Base-by-base conservation (phyloP, 176 grass and related monocot species). In the Eremochloa ophiuroides region DNA sequence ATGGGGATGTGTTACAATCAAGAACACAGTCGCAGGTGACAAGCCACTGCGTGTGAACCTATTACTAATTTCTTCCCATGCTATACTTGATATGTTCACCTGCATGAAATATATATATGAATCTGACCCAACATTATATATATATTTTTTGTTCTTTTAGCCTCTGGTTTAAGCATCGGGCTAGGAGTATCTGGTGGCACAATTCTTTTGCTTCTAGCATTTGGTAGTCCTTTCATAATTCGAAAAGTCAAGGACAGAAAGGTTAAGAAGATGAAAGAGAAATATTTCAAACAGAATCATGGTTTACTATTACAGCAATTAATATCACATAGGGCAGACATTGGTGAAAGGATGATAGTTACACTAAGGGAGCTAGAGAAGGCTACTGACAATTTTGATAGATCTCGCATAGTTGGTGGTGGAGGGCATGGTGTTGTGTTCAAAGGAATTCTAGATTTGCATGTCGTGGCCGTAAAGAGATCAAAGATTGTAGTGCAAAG, bases 391-490 rank as follows among this genome's bases (percentile, higher is more conserved):
- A 88, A 80, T 38, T 93, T 94, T 30, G 76, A 89, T 29, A 60
- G 17, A 42, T 34, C 69, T 59, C 87, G 46, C 15, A 69, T 77
- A 3, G 16, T 89, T 8, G 90, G 90, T 42, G 48, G 62, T 8
- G 84, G 87, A 0, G 87, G 87, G 1, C 87, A 93, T 22, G 90
- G 90, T 1, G 33, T 59, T 0, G 91, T 89, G 5, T 93, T 64
- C 6, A 93, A 93, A 71, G 87, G 87, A 7, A 87, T 87, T 27
- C 30, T 93, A 10, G 70, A 87, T 34, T 58, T 87, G 0, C 34
- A 82, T 12, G 91, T 93, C 6, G 91, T 87, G 16, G 76, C 91
- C 2, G 82, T 89, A 8, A 89, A 93, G 75, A 89, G 84, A 73
- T 89, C 87, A 7, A 93, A 81, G 61, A 89, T 89, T 8, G 37